These are phyloP conservation scores for Candida ortonii DNA, from an alignment of 805 yeast species.

Conservation along the genomic window DNA sequence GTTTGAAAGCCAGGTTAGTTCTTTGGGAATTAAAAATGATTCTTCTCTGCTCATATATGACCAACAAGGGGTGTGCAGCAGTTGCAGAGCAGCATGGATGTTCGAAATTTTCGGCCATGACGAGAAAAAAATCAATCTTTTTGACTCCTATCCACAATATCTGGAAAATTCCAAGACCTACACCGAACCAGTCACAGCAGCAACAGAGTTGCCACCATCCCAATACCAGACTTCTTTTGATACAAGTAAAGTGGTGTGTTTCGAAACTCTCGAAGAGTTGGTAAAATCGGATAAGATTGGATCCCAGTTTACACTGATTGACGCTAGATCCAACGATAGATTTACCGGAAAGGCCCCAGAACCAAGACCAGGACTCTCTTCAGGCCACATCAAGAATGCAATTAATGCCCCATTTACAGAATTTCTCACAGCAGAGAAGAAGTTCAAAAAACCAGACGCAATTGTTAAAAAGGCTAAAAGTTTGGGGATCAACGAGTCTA, in stretches of 20 bases:
- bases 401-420: conserved; percentile 70
- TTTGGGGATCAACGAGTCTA: conserved; percentile 39
- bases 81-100: conserved; percentile 93
- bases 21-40: conserved; percentile 52
- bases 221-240: conserved; percentile 38
- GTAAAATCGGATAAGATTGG: conserved; percentile 48
- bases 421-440: conserved; percentile 49
- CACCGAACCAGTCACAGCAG: conserved; percentile 1
- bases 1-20: conserved; percentile 52
- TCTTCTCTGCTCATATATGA: conserved; percentile 82
- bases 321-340: conserved; percentile 77
- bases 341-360: conserved; percentile 81
- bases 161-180: conserved; percentile 9
- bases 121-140: conserved; percentile 48
- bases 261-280: conserved; percentile 61
- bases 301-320: conserved; percentile 55
- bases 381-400: conserved; percentile 89
- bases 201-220: conserved; percentile 25
- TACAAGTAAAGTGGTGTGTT: conserved; percentile 55
- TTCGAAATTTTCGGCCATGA: conserved; percentile 74
- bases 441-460: conserved; percentile 46
- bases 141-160: conserved; percentile 59
- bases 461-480: conserved; percentile 46
- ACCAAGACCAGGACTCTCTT: conserved; percentile 81
- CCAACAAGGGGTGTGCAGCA: conserved; percentile 76